Evolutionary conservation across 352 stramenopile species (phyloP), one percentile per base, ranked within the genome.

Genomic region (Pythium rhizo-oryzae): DNA sequence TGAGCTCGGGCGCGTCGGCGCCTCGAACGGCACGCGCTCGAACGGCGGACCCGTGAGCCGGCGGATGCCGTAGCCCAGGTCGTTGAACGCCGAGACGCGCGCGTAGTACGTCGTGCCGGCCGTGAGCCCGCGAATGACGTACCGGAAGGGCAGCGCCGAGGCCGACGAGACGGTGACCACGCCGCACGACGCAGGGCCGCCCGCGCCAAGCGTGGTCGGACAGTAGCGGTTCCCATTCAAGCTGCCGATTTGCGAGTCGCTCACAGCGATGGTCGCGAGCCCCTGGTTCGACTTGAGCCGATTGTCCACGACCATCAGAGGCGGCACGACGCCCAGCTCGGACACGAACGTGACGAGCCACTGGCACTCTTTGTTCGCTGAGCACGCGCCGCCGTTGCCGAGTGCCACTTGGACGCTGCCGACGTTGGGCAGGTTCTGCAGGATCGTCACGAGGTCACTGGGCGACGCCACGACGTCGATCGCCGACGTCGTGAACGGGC

Each of bases 381-480:
- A 63, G 43, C 81, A 90, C 5, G 62, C 55, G 23, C 69, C 75
- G 1, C 72, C 59, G n/a, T 64, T 64, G 24, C 51, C 58, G 12
- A 67, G 63, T 8, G 81, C 64, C 13, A 99, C 94, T 55, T 67
- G 57, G 8, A 99, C 95, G 28, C 96, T 82, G 7, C 94, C 96
- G 19, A 99, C 77, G 71, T 99, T 99, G 7, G 91, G 91, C 60
- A 99, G 79, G 61, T 98, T 98, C 61, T 96, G 85, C 24, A 99
- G 63, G 23, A 93, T 79, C 7, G 67, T 90, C 37, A 90, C 90
- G 65, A 99, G 70, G 5, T 84, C 77, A 16, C 47, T 50, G 0
- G 68, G 70, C 0, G 81, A 83, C 23, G 80, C 74, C 41, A 96
- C 91, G 37, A 83, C 80, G 16, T 85, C 75, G 39, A 98, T 95